These are phyloP conservation scores for Sclerotinia nivalis DNA, from an alignment of 2,329 filamentous ascomycete species.

Conservation along the genomic window DNA sequence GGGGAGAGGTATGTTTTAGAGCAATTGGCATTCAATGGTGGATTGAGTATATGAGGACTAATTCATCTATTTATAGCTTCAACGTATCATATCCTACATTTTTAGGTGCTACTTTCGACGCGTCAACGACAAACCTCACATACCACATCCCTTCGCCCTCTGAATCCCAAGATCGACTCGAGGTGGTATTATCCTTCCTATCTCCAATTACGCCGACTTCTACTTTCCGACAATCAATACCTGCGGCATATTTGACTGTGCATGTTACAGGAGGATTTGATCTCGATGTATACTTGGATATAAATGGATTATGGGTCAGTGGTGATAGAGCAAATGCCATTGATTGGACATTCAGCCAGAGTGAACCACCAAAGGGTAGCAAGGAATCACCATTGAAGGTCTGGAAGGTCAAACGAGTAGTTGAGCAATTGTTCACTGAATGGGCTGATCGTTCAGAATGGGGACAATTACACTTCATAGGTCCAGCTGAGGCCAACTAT, in stretches of 20 bases:
- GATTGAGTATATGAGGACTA: conserved; percentile 4
- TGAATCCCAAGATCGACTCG: conserved; percentile 45
- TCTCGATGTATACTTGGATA: conserved; percentile 64
- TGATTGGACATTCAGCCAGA: conserved; percentile 63
- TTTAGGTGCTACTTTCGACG: conserved; percentile 64
- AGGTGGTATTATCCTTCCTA: conserved; percentile 60
- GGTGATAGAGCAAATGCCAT: conserved; percentile 70
- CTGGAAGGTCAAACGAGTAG: conserved; percentile 61
- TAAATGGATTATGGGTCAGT: conserved; percentile 81
- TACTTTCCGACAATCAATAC: conserved; percentile 45
- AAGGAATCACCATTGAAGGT: conserved; percentile 55
- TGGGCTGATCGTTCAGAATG: conserved; percentile 75
- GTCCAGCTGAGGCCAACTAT: conserved; percentile 64
- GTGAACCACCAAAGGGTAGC: conserved; percentile 44
- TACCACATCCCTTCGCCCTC: conserved; percentile 56
- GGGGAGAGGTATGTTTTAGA: conserved; percentile 41
- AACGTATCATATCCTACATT: conserved; percentile 60
- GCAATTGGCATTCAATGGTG: neutral
- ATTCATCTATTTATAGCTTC: conserved; percentile 46
- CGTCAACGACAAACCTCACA: conserved; percentile 69
- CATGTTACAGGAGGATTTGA: conserved; percentile 66
- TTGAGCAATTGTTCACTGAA: conserved; percentile 74
- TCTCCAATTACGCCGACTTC: conserved; percentile 42
- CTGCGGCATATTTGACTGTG: conserved; percentile 77
- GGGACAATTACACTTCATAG: conserved; percentile 78